phyloP scores from a whole-genome alignment of 2,329 filamentous ascomycete genomes.

The Pseudonectria buxi region DNA sequence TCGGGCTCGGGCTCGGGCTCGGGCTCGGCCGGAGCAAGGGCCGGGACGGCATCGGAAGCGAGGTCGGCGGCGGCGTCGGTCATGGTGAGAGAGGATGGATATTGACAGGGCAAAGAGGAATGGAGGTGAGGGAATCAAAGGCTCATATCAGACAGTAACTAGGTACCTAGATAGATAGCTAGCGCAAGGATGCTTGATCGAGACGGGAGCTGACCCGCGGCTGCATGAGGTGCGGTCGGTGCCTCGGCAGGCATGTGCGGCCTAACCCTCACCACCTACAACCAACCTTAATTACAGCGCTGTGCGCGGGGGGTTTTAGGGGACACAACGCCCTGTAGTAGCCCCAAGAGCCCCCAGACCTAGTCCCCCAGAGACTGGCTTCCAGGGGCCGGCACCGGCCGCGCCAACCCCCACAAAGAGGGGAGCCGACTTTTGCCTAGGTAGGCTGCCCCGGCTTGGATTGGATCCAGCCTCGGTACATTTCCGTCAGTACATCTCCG shows the following conservation, averaged over 20 bases:
- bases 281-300: background rate
- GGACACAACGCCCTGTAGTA: too few species aligned
- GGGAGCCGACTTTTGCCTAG: too few species aligned
- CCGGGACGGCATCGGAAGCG: slow-evolving; percentile 19
- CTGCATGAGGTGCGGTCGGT: too few species aligned
- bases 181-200: too few species aligned
- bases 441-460: too few species aligned
- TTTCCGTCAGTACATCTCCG: background rate
- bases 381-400: too few species aligned
- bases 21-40: slow-evolving; percentile 3
- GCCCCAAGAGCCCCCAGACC: too few species aligned
- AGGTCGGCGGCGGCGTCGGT: slow-evolving; percentile 18
- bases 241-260: slow-evolving; percentile 16
- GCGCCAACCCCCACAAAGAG: too few species aligned
- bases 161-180: background rate
- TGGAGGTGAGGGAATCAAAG: slow-evolving; percentile 2
- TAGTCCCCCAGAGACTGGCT: too few species aligned
- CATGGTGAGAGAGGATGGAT: slow-evolving; percentile 10
- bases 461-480: background rate
- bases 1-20: too few species aligned
- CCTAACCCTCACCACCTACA: slow-evolving; percentile 2
- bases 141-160: slow-evolving; percentile 4
- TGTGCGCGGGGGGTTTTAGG: too few species aligned
- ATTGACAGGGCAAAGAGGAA: slow-evolving; percentile 5
- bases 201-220: too few species aligned